Conservation (phyloP, 805 yeast species). For the Grigorovia humatica region DNA sequence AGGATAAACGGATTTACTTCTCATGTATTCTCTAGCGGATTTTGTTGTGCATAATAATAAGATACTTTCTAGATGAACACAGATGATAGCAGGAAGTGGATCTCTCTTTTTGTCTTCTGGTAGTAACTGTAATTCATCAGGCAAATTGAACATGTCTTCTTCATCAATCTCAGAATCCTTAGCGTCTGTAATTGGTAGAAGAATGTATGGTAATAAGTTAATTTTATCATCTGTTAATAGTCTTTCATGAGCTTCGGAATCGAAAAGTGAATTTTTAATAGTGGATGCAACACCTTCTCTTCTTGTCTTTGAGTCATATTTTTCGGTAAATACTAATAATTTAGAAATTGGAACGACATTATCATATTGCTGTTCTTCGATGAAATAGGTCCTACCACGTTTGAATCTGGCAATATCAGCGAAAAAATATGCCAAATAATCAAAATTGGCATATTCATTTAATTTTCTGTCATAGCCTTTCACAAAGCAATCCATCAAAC, state of each 20-base stretch:
- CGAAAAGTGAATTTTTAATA: conserved; percentile 81
- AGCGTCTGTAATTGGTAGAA: conserved; percentile 73
- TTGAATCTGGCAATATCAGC: conserved; percentile 78
- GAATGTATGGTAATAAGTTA: conserved; percentile 69
- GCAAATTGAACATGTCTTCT: conserved; percentile 79
- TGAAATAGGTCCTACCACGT: conserved; percentile 67
- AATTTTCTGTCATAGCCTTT: conserved; percentile 66
- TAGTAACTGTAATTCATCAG: conserved; percentile 76
- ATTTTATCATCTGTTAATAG: conserved; percentile 52
- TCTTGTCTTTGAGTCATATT: conserved; percentile 65
- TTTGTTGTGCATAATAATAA: conserved; percentile 70
- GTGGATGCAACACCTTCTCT: conserved; percentile 91
- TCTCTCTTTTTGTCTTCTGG: conserved; percentile 73
- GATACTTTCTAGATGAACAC: conserved; percentile 69
- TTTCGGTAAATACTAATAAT: conserved; percentile 71
- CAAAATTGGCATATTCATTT: conserved; percentile 65
- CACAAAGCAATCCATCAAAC: conserved; percentile 81
- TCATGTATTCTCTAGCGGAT: conserved; percentile 60
- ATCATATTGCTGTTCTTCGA: conserved; percentile 63
- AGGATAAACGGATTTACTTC: conserved; percentile 79
- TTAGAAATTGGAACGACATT: conserved; percentile 71
- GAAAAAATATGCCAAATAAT: conserved; percentile 78
- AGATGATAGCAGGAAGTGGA: conserved; percentile 51
- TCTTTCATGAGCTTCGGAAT: conserved; percentile 52
- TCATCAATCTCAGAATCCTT: conserved; percentile 59